phyloP scores from a whole-genome alignment of 2,329 filamentous ascomycete genomes.

The Epichloe coenophiala region DNA sequence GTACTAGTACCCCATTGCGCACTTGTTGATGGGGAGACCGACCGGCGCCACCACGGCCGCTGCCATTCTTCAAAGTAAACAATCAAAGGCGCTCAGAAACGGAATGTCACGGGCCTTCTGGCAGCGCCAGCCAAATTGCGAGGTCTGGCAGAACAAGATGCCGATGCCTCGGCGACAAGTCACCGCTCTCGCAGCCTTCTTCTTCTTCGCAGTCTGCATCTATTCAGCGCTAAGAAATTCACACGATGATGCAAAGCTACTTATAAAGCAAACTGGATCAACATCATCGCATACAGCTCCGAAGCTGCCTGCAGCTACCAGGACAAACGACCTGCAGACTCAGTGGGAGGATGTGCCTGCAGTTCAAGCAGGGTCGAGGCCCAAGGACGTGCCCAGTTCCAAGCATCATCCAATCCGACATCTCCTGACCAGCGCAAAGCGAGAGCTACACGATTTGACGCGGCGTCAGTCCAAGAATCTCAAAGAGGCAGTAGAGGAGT shows the following conservation, averaged over 20 bases:
- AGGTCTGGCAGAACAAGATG: constrained; percentile 3
- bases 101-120: too few relatives aligned
- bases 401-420: constrained; percentile 50
- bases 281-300: not conserved
- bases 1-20: too few relatives aligned
- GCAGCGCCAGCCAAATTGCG: too few relatives aligned
- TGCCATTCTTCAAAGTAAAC: constrained; percentile 2
- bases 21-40: constrained; percentile 4
- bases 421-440: constrained; percentile 48
- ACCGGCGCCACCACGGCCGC: constrained; percentile 5
- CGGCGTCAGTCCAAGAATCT: constrained; percentile 60
- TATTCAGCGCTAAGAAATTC: constrained; percentile 16
- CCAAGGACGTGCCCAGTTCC: constrained; percentile 17
- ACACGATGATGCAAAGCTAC: not conserved
- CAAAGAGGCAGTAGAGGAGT: constrained; percentile 66
- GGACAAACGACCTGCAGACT: not conserved
- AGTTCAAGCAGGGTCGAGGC: constrained; percentile 11
- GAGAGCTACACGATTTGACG: constrained; percentile 39
- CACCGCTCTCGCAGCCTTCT: constrained; percentile 17
- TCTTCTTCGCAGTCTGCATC: constrained; percentile 25
- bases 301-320: not conserved
- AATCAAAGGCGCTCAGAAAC: not conserved
- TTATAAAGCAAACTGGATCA: not conserved
- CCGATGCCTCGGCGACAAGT: constrained; percentile 23
- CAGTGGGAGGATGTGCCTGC: constrained; percentile 8